Base-by-base conservation (phyloP, 73 alveolate genomes). In the Urostyla sp. region DNA sequence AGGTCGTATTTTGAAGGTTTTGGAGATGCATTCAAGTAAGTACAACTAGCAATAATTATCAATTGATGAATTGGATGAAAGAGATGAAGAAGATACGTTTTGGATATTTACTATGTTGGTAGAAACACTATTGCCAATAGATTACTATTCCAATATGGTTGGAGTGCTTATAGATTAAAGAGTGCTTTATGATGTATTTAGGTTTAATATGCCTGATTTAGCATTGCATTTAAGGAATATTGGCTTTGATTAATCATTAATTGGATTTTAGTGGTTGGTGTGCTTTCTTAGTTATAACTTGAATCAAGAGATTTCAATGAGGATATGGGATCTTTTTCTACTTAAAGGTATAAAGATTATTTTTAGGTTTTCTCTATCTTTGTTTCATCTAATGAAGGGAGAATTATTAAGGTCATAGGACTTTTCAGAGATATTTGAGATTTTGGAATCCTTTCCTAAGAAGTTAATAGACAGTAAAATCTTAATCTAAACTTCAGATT, bases 21-120 rank as follows among this genome's bases (percentile, higher is more conserved):
- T 46, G 50, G 16, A 10, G 20, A 11, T 15, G 15, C 15, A 11
- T 15, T 40, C 51, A 40, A 40, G 10, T 40, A 40, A 40, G 15
- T 40, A 40, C 51, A 40, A 40, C 51, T 40, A 40, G 15, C 15
- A 40, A 40, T 40, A 15, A 10, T 40, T 11, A 11, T 40, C 51
- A 10, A 11, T 40, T 5, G 55, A 58, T 16, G 75, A 58, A n/a
- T 3, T 31, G 3, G 83, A 69, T 27, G 83, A 69, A 46, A 69
- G 55, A 49, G 83, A 69, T 24, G 83, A 69, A 58, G 83, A 69
- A 32, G 83, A 69, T 18, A 69, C 83, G 8, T 69, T 69, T 49
- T 69, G 83, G 83, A 69, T 69, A 21, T 69, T 69, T 26, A 69
- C 83, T 8, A 50, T 46, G 20, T 5, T 69, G 30, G 72, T 69